Base-by-base conservation (phyloP, 495 filamentous ascomycete species). In the Saxophila tyrrhenica region DNA sequence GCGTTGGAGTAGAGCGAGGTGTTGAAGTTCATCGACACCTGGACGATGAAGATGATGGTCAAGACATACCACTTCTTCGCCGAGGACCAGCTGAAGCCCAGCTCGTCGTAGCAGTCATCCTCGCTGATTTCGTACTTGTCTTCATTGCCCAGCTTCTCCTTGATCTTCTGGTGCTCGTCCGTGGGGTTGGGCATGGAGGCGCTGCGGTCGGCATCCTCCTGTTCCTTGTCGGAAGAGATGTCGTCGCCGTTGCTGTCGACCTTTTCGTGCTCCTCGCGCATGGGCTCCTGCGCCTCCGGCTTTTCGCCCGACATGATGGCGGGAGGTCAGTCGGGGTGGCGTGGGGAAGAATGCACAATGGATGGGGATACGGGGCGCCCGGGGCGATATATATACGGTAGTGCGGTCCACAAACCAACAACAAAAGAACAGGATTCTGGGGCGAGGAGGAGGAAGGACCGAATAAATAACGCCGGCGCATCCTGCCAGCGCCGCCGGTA, bases 1-100 rank as follows among this genome's bases (percentile, higher is more conserved):
- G 76, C 84, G 61, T 85, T 85, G 38, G 80, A 73, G 67, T 86
- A 89, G 11, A 87, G 74, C 25, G 78, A 80, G 10, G 82, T 83
- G 72, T 89, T 89, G 73, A 89, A 85, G 72, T 90, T 90, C 85
- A 90, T 90, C 3, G 85, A 88, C 48, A 82, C 79, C 60, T 89
- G 86, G 7, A 90, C 82, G 39, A 76, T 64, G 70, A 88, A 87
- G 64, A 90, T 83, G 56, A 87, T 75, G 23, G 72, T 76, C 39
- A 89, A 74, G 61, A 89, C 84, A 48, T 64, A 75, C 85, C 85
- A 90, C 67, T 87, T 88, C 73, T 82, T 88, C 71, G 74, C 75
- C n/a, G 53, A 55, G 0, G 83, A 71, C 57, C 78, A 89, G 43
- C 65, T 69, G 64, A 76, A 88, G 35, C 83, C 85, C 0, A 87